These are phyloP conservation scores for Ailanthus altissimus DNA, from an alignment of 345 rosid genomes.

Conservation along the genomic window DNA sequence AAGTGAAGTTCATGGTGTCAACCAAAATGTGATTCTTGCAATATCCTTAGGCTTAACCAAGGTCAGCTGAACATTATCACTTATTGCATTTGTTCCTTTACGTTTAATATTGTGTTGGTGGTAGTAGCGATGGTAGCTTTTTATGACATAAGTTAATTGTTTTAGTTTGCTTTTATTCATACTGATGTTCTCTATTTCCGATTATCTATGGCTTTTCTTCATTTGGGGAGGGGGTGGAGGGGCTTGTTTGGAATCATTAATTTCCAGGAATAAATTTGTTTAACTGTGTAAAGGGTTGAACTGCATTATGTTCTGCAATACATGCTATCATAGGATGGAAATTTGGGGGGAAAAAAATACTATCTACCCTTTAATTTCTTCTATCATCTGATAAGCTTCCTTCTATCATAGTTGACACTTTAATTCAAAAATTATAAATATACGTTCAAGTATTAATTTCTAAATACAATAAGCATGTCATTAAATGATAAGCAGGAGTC, in stretches of 20 bases:
- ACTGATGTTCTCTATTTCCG: neutral
- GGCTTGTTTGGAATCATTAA: neutral
- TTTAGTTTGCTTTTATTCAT: neutral
- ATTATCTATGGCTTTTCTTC: neutral
- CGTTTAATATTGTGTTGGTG: neutral
- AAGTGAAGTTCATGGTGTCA: conserved; percentile 60
- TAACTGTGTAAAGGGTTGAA: conserved; percentile 1
- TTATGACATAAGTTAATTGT: neutral
- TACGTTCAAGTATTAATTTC: neutral
- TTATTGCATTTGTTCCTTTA: neutral
- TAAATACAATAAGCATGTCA: neutral
- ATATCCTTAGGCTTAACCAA: conserved; percentile 16
- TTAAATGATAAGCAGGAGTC: neutral
- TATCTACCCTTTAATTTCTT: neutral
- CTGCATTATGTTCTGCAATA: neutral
- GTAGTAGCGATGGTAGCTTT: neutral
- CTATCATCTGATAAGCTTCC: neutral
- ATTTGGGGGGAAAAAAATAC: neutral
- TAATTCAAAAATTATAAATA: neutral
- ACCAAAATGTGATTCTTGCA: conserved; percentile 57
- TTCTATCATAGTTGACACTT: neutral
- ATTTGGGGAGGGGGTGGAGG: neutral
- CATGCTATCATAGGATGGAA: neutral
- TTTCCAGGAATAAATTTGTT: neutral
- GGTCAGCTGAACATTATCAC: conserved; percentile 32